Conservation (phyloP, 2,329 filamentous ascomycete genomes). For the Cryphonectria nitschkei region DNA sequence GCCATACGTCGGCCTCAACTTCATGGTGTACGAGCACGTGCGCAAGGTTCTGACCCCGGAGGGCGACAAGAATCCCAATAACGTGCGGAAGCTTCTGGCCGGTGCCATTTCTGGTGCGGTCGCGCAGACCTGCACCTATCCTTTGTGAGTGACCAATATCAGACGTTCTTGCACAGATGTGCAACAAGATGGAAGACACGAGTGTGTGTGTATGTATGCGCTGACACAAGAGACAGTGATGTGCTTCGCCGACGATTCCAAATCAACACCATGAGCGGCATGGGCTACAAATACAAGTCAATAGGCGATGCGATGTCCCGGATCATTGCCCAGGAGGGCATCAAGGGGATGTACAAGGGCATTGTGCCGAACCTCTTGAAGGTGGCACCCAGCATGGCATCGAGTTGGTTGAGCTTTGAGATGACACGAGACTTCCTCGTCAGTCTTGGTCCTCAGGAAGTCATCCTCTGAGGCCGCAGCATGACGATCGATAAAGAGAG, state of each 20-base stretch:
- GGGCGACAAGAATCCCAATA: slow-evolving; percentile 80
- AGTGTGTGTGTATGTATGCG: slow-evolving; percentile 13
- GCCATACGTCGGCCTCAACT: slow-evolving; percentile 96
- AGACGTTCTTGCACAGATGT: neutral
- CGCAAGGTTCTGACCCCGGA: slow-evolving; percentile 84
- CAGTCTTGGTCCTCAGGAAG: slow-evolving; percentile 53
- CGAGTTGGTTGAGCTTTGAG: slow-evolving; percentile 97
- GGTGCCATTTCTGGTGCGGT: slow-evolving; percentile 95
- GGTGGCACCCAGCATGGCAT: slow-evolving; percentile 97
- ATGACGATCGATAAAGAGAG: neutral
- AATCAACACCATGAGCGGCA: slow-evolving; percentile 98
- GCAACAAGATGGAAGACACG: neutral
- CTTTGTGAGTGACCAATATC: slow-evolving; percentile 70
- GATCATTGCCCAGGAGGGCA: slow-evolving; percentile 82
- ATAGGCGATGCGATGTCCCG: slow-evolving; percentile 81
- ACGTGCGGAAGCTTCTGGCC: slow-evolving; percentile 80
- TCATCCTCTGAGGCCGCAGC: slow-evolving; percentile 33
- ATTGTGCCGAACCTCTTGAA: slow-evolving; percentile 95
- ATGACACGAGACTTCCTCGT: slow-evolving; percentile 86
- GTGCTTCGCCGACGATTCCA: slow-evolving; percentile 93
- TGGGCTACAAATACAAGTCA: slow-evolving; percentile 94
- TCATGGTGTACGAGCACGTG: slow-evolving; percentile 95
- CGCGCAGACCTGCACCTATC: slow-evolving; percentile 97
- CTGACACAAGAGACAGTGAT: slow-evolving; percentile 60
- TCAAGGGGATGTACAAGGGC: slow-evolving; percentile 90